Evolutionary conservation across 305 asterid species (phyloP), one percentile per base, ranked within the genome.

Genomic region (Solanum hybrid): DNA sequence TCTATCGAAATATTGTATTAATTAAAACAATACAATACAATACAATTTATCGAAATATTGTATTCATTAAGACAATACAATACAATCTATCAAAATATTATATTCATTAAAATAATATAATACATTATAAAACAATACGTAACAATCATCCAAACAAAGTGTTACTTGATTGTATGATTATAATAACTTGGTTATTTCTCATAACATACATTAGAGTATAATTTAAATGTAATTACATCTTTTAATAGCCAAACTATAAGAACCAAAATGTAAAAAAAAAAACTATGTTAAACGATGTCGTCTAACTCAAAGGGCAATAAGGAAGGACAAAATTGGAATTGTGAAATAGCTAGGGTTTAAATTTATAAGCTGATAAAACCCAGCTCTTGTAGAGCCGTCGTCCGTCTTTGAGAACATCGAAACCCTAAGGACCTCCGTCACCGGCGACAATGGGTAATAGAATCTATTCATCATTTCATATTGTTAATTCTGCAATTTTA

Each of bases 401-500:
- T 20, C 7, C 36, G 86, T 33, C 10, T 37, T 10, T 34, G 51
- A 7, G 90, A 73, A 65, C 45, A 14, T 39, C 92, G 89, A 91
- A 89, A 86, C 84, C 91, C 90, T 87, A 87, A 89, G 81, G 33
- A 6, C 89, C 80, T 36, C 93, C 76, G 37, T 88, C 79, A 89
- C 90, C 93, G 72, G 89, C 91, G 70, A 91, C 73, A 91, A 94
- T 94, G 96, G 96, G 96, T 94, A 94, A 85, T 5, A 13, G 26
- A 83, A 83, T 87, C 33, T 0, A 86, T 72, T 75, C 17, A 37
- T 4, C 57, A 27, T 75, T 68, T 10, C 10, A 65, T 1, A 65
- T 65, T 22, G 27, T 87, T 9, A 20, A 33, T 33, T 32, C 32
- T 86, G 11, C 73, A 73, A 7, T 29, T 10, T 45, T n/a, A 0